A percentile compares a stretch with the other conserved stretches of the same genome.
Conservation (phyloP, 2,329 filamentous ascomycete species). For the Harringtonia lauricola region DNA sequence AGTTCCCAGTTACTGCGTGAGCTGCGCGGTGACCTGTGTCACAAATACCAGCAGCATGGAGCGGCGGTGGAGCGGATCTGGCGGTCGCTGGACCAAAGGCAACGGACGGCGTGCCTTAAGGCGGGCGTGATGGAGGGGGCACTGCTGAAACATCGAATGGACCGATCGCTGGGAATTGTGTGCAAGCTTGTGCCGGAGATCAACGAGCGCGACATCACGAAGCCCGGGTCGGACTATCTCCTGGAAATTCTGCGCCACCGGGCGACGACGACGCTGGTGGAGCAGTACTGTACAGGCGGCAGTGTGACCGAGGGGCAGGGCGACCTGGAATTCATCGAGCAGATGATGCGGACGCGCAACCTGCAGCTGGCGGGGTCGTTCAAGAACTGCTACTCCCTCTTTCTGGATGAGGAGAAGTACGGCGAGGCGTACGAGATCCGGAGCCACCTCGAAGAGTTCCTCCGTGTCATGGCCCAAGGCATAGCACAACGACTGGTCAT, state of each 20-base stretch:
- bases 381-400: constrained; percentile 24
- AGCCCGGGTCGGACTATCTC: constrained; percentile 20
- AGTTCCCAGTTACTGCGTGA: too few species aligned
- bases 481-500: constrained; percentile 15
- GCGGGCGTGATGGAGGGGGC: constrained; percentile 20
- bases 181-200: constrained; percentile 30
- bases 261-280: constrained; percentile 7
- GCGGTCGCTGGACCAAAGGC: constrained; percentile 23
- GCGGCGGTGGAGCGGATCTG: constrained; percentile 25
- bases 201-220: constrained; percentile 29
- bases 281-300: constrained; percentile 10
- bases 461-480: constrained; percentile 14
- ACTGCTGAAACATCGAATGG: constrained; percentile 21
- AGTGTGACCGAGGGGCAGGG: constrained; percentile 21
- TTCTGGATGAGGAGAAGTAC: constrained; percentile 28
- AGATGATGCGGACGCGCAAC: constrained; percentile 22
- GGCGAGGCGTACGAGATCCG: constrained; percentile 22
- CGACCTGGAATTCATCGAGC: constrained; percentile 22
- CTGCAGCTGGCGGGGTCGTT: constrained; percentile 18
- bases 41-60: constrained; percentile 25
- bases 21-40: constrained; percentile 25
- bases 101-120: constrained; percentile 23
- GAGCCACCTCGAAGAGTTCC: constrained; percentile 12
- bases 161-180: constrained; percentile 19
- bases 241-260: constrained; percentile 10